phyloP scores from a whole-genome alignment of 352 stramenopile species.

The Globisporangium paddicum region DNA sequence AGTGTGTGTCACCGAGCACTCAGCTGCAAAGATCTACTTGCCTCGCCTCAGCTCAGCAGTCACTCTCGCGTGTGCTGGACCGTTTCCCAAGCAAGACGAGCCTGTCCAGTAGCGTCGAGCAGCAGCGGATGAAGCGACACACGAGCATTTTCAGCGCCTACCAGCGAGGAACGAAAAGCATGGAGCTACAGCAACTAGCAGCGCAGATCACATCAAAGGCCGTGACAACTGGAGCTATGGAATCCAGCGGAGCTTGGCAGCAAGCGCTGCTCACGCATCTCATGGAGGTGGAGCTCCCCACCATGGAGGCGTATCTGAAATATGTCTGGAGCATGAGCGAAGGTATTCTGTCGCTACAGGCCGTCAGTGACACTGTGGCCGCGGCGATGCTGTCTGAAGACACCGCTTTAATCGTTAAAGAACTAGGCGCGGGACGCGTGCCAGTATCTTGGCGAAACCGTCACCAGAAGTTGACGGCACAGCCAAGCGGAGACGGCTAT shows the following conservation, averaged over 20 bases:
- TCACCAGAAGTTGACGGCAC: conserved; percentile 4
- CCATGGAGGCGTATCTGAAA: conserved; percentile 39
- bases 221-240: background rate
- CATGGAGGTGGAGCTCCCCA: conserved; percentile 38
- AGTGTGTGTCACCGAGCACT: background rate
- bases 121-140: conserved; percentile 34
- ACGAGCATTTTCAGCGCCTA: conserved; percentile 35
- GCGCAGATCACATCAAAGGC: background rate
- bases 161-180: conserved; percentile 17
- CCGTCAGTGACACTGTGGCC: conserved; percentile 13
- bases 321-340: conserved; percentile 38
- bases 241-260: conserved; percentile 12
- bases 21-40: background rate
- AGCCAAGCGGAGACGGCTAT: conserved; percentile 10
- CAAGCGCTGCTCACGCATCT: conserved; percentile 29
- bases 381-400: conserved; percentile 11
- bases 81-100: conserved; percentile 29
- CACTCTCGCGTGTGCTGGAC: conserved; percentile 17
- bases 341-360: conserved; percentile 25
- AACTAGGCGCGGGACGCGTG: conserved; percentile 1
- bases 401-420: conserved; percentile 14
- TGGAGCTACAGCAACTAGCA: conserved; percentile 8
- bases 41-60: conserved; percentile 16
- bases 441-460: conserved; percentile 11
- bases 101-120: conserved; percentile 29